These are phyloP conservation scores for Hyphopichia burtonii DNA, from an alignment of 1,139 yeast genomes.

Conservation along the genomic window DNA sequence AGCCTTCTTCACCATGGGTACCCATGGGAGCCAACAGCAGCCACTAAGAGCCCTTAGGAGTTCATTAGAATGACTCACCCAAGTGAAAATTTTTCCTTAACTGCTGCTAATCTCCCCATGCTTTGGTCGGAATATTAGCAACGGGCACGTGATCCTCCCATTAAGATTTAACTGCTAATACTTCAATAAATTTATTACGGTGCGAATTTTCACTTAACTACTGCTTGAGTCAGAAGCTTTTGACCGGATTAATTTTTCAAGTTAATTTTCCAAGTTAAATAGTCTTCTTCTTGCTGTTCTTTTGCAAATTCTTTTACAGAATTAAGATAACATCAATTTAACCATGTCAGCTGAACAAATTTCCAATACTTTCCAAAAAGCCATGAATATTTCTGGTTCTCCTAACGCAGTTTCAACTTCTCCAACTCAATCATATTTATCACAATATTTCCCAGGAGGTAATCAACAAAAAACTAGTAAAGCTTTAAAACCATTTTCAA, in stretches of 20 bases:
- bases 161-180: no score
- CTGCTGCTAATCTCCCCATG: no score
- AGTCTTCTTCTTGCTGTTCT: no score
- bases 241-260: not conserved
- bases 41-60: no score
- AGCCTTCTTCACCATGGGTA: no score
- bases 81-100: no score
- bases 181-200: no score
- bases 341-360: conserved; percentile 70
- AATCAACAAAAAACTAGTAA: conserved; percentile 52
- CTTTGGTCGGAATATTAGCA: not conserved
- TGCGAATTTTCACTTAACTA: no score
- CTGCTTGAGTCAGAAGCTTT: not conserved
- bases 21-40: no score
- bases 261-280: not conserved
- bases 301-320: no score
- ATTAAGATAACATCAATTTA: no score
- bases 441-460: conserved; percentile 37
- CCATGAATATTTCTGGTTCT: conserved; percentile 51
- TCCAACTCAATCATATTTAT: conserved; percentile 56
- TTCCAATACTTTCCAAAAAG: conserved; percentile 55
- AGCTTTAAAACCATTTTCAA: conserved; percentile 81
- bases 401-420: conserved; percentile 80
- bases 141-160: not conserved
- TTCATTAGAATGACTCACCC: no score